Conservation (phyloP, 129 eudicot genomes). For the Logfia minima region DNA sequence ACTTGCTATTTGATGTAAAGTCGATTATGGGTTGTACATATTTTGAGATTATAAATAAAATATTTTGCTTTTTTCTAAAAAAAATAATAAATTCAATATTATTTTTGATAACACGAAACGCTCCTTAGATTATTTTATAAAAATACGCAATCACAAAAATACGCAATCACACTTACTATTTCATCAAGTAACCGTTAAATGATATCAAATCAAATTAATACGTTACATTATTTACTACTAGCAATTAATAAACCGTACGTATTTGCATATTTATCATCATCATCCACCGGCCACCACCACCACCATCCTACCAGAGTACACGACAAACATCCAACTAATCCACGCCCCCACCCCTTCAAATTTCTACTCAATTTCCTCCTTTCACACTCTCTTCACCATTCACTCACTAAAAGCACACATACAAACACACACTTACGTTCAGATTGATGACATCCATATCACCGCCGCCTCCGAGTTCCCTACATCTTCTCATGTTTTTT, state of each 20-base stretch:
- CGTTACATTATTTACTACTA: too few species aligned
- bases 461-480: not conserved
- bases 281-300: conserved; percentile 1
- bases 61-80: too few species aligned
- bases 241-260: not conserved
- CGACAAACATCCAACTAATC: conserved; percentile 32
- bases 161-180: too few species aligned
- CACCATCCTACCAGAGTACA: conserved; percentile 20
- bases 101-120: too few species aligned
- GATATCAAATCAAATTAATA: too few species aligned
- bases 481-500: conserved; percentile 11
- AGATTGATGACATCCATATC: conserved; percentile 5
- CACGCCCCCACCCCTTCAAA: conserved; percentile 23
- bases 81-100: too few species aligned
- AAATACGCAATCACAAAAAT: too few species aligned
- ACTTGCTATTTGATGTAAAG: too few species aligned
- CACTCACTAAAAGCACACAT: not conserved
- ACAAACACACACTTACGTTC: not conserved
- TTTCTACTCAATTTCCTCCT: conserved; percentile 19
- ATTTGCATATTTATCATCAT: not conserved
- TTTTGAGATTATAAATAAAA: too few species aligned
- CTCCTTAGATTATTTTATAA: too few species aligned
- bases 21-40: too few species aligned
- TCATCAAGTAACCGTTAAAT: not conserved
- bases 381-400: conserved; percentile 18